Conservation (phyloP, 306 rosid genomes). For the Vicia villosa region DNA sequence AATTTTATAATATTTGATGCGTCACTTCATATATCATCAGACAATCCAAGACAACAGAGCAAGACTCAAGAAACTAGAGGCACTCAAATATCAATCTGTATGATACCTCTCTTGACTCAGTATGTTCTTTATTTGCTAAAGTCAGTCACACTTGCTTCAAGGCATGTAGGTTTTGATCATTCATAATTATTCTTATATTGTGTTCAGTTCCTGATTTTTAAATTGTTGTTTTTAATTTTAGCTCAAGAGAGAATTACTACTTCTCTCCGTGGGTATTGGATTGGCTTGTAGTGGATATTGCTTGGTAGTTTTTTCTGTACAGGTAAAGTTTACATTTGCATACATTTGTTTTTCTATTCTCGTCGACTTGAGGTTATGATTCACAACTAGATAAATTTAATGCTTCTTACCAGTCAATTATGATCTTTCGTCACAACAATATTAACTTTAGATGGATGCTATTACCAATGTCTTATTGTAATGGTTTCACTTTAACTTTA, state of each 20-base stretch:
- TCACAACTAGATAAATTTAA: constrained; percentile 22
- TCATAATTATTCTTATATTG: constrained; percentile 10
- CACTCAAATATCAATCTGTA: constrained; percentile 95
- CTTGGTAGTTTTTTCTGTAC: constrained; percentile 66
- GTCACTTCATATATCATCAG: constrained; percentile 44
- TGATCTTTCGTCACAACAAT: constrained; percentile 18
- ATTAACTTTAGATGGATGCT: background rate
- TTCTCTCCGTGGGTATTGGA: constrained; percentile 84
- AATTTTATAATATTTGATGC: constrained; percentile 13
- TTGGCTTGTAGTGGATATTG: constrained; percentile 82
- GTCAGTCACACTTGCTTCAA: constrained; percentile 17
- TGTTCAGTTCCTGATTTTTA: constrained; percentile 34
- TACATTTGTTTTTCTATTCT: background rate
- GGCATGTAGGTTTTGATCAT: constrained; percentile 29
- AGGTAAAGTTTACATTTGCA: constrained; percentile 55
- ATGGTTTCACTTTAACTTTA: constrained; percentile 1
- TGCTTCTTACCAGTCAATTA: constrained; percentile 16
- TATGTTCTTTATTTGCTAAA: constrained; percentile 46
- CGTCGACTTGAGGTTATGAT: background rate
- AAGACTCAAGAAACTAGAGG: constrained; percentile 74
- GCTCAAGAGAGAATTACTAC: constrained; percentile 86
- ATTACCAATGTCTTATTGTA: background rate
- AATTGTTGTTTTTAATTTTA: constrained; percentile 39
- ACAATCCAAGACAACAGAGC: constrained; percentile 65
- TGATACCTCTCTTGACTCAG: constrained; percentile 53